A percentile compares a stretch with the other conserved stretches of the same genome.
phyloP scores from a whole-genome alignment of 2,329 filamentous ascomycete species.

The Lasiodiplodia gonubiensis region DNA sequence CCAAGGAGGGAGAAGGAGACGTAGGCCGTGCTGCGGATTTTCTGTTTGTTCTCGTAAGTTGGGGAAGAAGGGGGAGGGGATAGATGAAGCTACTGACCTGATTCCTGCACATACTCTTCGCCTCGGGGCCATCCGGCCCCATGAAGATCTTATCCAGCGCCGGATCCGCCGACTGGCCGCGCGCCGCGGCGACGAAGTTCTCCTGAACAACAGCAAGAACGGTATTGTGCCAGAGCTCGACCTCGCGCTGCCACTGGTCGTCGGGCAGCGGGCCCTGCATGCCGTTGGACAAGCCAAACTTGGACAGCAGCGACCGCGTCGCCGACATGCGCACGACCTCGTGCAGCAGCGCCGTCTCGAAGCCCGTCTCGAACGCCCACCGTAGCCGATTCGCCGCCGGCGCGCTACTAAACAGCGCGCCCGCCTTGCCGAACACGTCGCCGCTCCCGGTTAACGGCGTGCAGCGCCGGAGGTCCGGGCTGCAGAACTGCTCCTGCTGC shows the following conservation, averaged over 20 bases:
- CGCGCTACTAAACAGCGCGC: neutral
- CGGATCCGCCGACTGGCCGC: neutral
- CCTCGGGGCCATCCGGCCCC: neutral
- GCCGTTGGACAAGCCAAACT: conserved; percentile 26
- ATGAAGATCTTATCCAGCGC: neutral
- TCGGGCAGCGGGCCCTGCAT: conserved; percentile 35
- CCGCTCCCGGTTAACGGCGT: conserved; percentile 6
- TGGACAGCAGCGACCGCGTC: no score
- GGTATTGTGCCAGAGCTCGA: conserved; percentile 35
- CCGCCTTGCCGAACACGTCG: neutral
- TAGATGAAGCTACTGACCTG: neutral
- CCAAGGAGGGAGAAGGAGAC: conserved; percentile 35
- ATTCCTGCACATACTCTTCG: neutral
- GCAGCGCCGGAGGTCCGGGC: conserved; percentile 8
- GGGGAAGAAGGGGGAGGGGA: no score
- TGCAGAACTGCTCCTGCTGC: conserved; percentile 28
- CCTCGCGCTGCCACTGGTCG: conserved; percentile 46
- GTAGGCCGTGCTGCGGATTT: conserved; percentile 32
- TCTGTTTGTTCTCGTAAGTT: neutral
- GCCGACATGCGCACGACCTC: no score
- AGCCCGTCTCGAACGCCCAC: conserved; percentile 14
- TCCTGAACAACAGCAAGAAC: neutral
- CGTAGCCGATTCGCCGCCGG: conserved; percentile 16
- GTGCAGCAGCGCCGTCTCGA: no score
- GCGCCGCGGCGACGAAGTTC: neutral